Evolutionary conservation across 1,284 basidiomycete genomes (phyloP).

Genomic region (Fistulinella cinereoalba): DNA sequence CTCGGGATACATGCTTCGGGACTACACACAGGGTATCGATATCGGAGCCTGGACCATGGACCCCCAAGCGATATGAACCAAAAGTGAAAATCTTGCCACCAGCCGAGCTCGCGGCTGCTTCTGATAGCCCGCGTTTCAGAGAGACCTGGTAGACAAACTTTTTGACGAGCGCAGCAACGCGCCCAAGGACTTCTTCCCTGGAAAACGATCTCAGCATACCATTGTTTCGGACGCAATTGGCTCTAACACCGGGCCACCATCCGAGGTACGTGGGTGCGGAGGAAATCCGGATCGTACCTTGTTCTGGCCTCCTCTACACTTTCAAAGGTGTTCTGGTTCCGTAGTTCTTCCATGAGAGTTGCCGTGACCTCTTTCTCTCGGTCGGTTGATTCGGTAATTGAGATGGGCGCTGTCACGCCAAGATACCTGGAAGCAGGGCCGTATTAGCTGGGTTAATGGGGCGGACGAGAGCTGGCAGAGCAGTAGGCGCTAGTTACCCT

Average conservation of each 20-base stretch:
- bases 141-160: conserved; percentile 90
- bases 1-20: conserved; percentile 91
- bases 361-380: conserved; percentile 81
- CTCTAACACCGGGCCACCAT: conserved; percentile 6
- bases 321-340: conserved; percentile 87
- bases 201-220: conserved; percentile 24
- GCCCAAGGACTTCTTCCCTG: conserved; percentile 92
- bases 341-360: conserved; percentile 86
- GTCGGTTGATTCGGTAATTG: conserved; percentile 69
- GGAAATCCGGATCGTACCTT: conserved; percentile 47
- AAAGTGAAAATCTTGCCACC: conserved; percentile 99
- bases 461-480: neutral
- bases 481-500: conserved; percentile 28
- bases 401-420: conserved; percentile 91
- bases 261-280: neutral
- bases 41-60: conserved; percentile 95
- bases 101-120: conserved; percentile 79
- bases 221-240: conserved; percentile 6
- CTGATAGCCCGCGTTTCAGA: conserved; percentile 78
- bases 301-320: conserved; percentile 85
- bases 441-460: conserved; percentile 12
- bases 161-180: conserved; percentile 87
- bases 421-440: conserved; percentile 47
- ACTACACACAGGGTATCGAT: conserved; percentile 99
- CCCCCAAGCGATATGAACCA: conserved; percentile 93